phyloP scores from a whole-genome alignment of 1,139 yeast species.

The Nakaseomyces uthaithaninus region DNA sequence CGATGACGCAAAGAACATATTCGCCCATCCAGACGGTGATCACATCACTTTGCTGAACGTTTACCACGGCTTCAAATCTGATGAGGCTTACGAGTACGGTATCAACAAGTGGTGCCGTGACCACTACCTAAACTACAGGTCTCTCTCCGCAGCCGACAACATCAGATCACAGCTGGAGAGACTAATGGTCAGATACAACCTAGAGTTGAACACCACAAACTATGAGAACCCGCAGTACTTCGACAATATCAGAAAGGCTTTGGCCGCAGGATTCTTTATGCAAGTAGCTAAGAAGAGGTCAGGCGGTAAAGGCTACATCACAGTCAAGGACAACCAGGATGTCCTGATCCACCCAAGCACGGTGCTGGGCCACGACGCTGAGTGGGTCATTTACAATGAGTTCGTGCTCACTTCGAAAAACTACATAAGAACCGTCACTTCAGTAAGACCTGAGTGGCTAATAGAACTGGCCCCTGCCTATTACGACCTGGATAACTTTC shows the following conservation, averaged over 20 bases:
- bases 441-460: constrained; percentile 80
- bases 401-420: constrained; percentile 89
- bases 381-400: constrained; percentile 92
- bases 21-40: constrained; percentile 94
- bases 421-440: constrained; percentile 91
- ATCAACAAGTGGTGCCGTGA: constrained; percentile 84
- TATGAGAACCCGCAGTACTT: constrained; percentile 60
- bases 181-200: constrained; percentile 73
- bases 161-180: constrained; percentile 78
- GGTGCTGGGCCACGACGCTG: constrained; percentile 74
- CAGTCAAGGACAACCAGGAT: constrained; percentile 93
- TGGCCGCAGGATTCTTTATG: constrained; percentile 94
- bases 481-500: constrained; percentile 65
- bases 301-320: constrained; percentile 69
- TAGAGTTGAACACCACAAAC: constrained; percentile 64
- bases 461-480: constrained; percentile 81
- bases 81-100: constrained; percentile 55
- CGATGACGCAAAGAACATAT: constrained; percentile 79
- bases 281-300: constrained; percentile 87
- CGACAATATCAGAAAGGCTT: constrained; percentile 73
- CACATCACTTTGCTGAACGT: constrained; percentile 87
- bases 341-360: constrained; percentile 91
- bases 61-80: constrained; percentile 71
- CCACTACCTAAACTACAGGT: constrained; percentile 74
- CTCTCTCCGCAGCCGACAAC: constrained; percentile 73